Percentiles rank a stretch among this genome's conserved stretches.
These are phyloP conservation scores for Stemphylium beticola DNA, from an alignment of 2,329 filamentous ascomycete species.

Conservation along the genomic window DNA sequence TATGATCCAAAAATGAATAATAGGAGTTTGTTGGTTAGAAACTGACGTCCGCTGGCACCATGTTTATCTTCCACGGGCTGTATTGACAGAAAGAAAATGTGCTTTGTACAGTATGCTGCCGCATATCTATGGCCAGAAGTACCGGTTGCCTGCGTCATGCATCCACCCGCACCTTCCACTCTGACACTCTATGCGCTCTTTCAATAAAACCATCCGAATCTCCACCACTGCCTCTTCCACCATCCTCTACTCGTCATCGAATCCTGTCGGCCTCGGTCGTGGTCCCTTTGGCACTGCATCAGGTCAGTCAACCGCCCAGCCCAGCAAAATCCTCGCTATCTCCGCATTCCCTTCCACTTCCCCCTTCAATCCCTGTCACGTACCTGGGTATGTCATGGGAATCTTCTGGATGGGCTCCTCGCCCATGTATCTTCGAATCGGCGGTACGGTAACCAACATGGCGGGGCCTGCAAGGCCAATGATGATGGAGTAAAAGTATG, in stretches of 20 bases:
- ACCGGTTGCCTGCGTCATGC: neutral
- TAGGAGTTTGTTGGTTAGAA: neutral
- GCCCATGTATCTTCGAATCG: constrained; percentile 72
- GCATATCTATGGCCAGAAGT: neutral
- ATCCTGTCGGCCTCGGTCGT: constrained; percentile 53
- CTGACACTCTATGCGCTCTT: neutral
- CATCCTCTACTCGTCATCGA: constrained; percentile 49
- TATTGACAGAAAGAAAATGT: constrained; percentile 27
- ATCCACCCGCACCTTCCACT: neutral
- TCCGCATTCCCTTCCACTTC: neutral
- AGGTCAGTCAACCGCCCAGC: constrained; percentile 8
- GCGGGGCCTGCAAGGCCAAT: constrained; percentile 77
- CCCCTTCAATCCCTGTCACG: constrained; percentile 49
- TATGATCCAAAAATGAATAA: neutral
- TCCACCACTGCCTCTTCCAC: neutral
- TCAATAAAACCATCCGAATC: neutral
- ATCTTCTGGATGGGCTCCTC: constrained; percentile 72
- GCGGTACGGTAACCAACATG: constrained; percentile 72
- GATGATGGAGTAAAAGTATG: constrained; percentile 85
- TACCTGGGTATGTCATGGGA: constrained; percentile 92
- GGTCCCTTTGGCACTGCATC: constrained; percentile 55
- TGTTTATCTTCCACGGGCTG: neutral
- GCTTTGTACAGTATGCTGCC: constrained; percentile 34
- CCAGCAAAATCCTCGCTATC: neutral
- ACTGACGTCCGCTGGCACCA: neutral